Conservation (phyloP, 2,329 filamentous ascomycete species). For the Stromatinia cepivora region DNA sequence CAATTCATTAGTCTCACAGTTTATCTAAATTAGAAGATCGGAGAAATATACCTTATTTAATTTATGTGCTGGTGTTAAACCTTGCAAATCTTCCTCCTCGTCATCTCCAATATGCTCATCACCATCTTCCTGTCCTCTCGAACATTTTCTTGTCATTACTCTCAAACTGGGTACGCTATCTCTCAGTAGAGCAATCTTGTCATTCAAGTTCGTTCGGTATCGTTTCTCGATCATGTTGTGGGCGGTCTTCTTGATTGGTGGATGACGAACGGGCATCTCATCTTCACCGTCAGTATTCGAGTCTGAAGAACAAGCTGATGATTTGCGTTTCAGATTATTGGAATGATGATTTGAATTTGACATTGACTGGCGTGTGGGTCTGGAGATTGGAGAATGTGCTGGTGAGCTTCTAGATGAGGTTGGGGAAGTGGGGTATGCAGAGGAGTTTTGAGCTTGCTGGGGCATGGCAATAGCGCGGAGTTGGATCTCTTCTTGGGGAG, state of each 20-base stretch:
- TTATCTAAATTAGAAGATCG: background rate
- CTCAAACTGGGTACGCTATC: conserved; percentile 72
- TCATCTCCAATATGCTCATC: conserved; percentile 40
- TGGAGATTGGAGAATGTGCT: conserved; percentile 50
- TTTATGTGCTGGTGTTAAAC: conserved; percentile 64
- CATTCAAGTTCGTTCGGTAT: conserved; percentile 80
- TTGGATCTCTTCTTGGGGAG: conserved; percentile 41
- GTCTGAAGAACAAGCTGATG: conserved; percentile 26
- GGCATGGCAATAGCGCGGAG: conserved; percentile 65
- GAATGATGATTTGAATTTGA: conserved; percentile 44
- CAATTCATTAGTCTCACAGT: conserved; percentile 11
- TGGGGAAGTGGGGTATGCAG: conserved; percentile 51
- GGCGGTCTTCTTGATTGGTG: conserved; percentile 70
- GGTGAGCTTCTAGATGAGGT: conserved; percentile 38
- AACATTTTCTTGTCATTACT: conserved; percentile 48
- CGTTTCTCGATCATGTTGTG: conserved; percentile 87
- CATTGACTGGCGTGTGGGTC: conserved; percentile 41
- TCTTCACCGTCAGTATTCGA: conserved; percentile 45
- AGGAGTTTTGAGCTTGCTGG: conserved; percentile 44
- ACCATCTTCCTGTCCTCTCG: conserved; percentile 54
- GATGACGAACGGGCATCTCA: conserved; percentile 50
- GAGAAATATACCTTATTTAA: conserved; percentile 58
- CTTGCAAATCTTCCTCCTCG: conserved; percentile 54
- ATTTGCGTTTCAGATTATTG: conserved; percentile 51
- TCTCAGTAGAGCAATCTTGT: conserved; percentile 75